These are phyloP conservation scores for Curvularia eragrostidis DNA, from an alignment of 2,329 filamentous ascomycete genomes.

Conservation along the genomic window DNA sequence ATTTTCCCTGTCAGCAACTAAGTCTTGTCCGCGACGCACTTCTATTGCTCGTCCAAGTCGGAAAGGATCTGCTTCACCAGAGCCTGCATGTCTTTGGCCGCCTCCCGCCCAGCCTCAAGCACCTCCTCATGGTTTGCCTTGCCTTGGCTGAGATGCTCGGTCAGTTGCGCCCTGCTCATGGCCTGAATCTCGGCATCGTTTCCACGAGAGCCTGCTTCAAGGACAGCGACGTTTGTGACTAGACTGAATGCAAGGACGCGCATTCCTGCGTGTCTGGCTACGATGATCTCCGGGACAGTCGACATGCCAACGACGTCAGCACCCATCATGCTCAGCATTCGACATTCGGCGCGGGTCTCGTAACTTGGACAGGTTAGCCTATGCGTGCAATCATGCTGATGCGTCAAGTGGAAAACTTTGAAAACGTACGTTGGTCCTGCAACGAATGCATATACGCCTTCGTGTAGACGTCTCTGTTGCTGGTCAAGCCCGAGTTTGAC, in stretches of 20 bases:
- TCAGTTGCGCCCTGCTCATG: constrained; percentile 59
- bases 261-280: constrained; percentile 69
- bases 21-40: not conserved
- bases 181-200: constrained; percentile 62
- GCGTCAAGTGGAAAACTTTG: not conserved
- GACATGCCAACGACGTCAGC: constrained; percentile 76
- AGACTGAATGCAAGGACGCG: constrained; percentile 69
- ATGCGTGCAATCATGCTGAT: not conserved
- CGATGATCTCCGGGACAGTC: constrained; percentile 72
- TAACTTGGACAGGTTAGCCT: constrained; percentile 54
- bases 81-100: constrained; percentile 68
- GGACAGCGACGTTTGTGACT: constrained; percentile 69
- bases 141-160: constrained; percentile 63
- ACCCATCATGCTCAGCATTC: constrained; percentile 65
- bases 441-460: constrained; percentile 71
- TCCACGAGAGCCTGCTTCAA: constrained; percentile 65
- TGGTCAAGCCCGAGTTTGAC: constrained; percentile 56
- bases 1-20: not conserved
- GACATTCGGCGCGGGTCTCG: constrained; percentile 70
- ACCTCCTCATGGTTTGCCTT: constrained; percentile 71
- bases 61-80: constrained; percentile 56
- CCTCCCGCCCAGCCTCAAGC: constrained; percentile 64
- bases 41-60: constrained; percentile 42
- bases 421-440: constrained; percentile 63
- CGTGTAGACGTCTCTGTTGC: constrained; percentile 62